phyloP scores from a whole-genome alignment of 1,139 yeast species.

The Hansenula sp. region DNA sequence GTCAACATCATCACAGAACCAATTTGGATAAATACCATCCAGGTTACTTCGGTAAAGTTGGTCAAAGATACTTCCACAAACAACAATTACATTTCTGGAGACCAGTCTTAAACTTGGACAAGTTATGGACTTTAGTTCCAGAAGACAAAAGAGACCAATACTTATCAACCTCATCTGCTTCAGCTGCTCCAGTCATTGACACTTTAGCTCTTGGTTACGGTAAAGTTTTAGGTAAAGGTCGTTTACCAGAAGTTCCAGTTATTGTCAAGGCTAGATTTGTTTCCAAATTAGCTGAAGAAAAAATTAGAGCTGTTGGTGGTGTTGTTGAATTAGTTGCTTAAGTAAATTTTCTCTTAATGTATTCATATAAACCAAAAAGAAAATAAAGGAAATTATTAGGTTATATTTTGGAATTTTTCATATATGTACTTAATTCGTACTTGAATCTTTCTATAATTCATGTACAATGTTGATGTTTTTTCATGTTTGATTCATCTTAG shows the following conservation, averaged over 20 bases:
- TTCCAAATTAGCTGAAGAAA: slow-evolving; percentile 98
- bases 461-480: too few species aligned
- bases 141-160: slow-evolving; percentile 94
- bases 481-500: too few species aligned
- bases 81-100: slow-evolving; percentile 96
- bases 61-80: slow-evolving; percentile 99
- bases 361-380: neutral
- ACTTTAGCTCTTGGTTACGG: slow-evolving; percentile 99
- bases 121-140: slow-evolving; percentile 97
- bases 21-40: slow-evolving; percentile 99
- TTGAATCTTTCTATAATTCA: too few species aligned
- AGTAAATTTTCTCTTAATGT: slow-evolving; percentile 22
- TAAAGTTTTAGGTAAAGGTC: slow-evolving; percentile 99
- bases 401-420: neutral
- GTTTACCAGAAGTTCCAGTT: slow-evolving; percentile 96
- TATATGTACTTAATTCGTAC: neutral
- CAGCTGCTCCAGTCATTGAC: slow-evolving; percentile 98
- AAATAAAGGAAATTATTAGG: slow-evolving; percentile 1
- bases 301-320: slow-evolving; percentile 99
- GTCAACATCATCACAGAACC: slow-evolving; percentile 99
- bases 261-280: slow-evolving; percentile 99
- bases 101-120: slow-evolving; percentile 98
- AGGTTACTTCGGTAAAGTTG: slow-evolving; percentile 99
- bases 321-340: slow-evolving; percentile 98
- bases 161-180: slow-evolving; percentile 78